Base-by-base conservation (phyloP, 257 asterid species). In the Avicennia marina region DNA sequence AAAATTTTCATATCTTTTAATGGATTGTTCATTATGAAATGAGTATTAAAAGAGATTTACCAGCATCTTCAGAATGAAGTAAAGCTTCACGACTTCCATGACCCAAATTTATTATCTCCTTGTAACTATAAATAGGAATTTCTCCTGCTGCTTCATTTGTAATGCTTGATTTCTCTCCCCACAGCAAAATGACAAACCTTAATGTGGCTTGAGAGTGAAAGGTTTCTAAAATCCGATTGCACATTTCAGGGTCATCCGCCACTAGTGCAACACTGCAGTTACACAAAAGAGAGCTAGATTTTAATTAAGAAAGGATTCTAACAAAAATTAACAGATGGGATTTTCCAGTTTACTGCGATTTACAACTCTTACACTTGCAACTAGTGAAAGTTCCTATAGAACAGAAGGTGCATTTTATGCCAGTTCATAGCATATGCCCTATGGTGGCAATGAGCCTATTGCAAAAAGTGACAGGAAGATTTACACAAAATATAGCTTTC, bases 101-200 rank as follows among this genome's bases (percentile, higher is more conserved):
- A 33, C 98, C 98, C 77, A 80, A 68, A 70, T 82, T 76, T 60
- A 81, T 59, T 58, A 87, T 72, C 80, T 90, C 94, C 74, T 68
- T 64, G 66, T 87, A 90, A 69, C 63, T 75, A 53, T 84, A 84
- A 24, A 82, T 69, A 22, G 94, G 88, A 59, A 68, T 69, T 62
- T 62, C 74, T 11, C 44, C 68, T 2, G 58, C 59, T 47, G 65
- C 80, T 63, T 64, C 82, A 55, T 58, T 70, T 51, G 56, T 38
- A 33, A 82, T 67, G 75, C 79, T 75, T 62, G 94, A 71, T 65
- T 82, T 90, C 46, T 84, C 89, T 48, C 96, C 98, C 98, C 98
- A 90, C 3, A 90, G 77, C 68, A 90, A 70, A 47, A 90, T 51
- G 59, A 70, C 70, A 75, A 87, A 90, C 75, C 85, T 80, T 56